phyloP scores from a whole-genome alignment of 106 monocot species.

The Ottelia alismoides region DNA sequence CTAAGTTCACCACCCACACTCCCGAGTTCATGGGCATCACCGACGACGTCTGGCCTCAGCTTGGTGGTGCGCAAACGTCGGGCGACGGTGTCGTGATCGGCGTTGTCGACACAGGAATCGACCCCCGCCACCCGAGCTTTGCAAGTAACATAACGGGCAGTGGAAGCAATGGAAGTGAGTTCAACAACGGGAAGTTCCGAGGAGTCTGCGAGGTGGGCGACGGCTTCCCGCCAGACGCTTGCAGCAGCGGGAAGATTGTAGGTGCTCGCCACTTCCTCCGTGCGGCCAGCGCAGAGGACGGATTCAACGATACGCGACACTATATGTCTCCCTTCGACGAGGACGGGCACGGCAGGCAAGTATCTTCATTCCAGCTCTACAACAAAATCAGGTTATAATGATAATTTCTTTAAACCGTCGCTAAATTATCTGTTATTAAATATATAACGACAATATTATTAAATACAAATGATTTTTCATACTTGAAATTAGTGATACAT shows the following conservation, averaged over 20 bases:
- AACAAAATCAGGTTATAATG: too few species aligned
- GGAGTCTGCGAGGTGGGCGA: slow-evolving; percentile 47
- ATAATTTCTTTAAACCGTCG: too few species aligned
- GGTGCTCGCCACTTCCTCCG: slow-evolving; percentile 54
- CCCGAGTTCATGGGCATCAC: slow-evolving; percentile 51
- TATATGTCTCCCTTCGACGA: slow-evolving; percentile 65
- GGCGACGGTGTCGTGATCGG: slow-evolving; percentile 72
- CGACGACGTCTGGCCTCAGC: slow-evolving; percentile 34
- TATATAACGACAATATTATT: too few species aligned
- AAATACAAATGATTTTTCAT: too few species aligned
- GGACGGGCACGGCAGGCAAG: slow-evolving; percentile 80
- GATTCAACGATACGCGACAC: slow-evolving; percentile 45
- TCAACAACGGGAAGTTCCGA: slow-evolving; percentile 22
- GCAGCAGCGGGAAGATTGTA: slow-evolving; percentile 75
- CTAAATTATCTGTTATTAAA: too few species aligned
- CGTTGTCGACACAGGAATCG: slow-evolving; percentile 71
- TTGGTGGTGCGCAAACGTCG: slow-evolving; percentile 39
- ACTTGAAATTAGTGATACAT: too few species aligned
- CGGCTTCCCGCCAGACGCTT: slow-evolving; percentile 36
- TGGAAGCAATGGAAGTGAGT: background rate
- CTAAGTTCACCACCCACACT: slow-evolving; percentile 53
- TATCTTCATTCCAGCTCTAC: background rate
- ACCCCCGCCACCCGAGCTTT: slow-evolving; percentile 66
- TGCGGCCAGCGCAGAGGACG: slow-evolving; percentile 40
- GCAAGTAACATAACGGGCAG: too few species aligned